Evolutionary conservation across 2,329 filamentous ascomycete species (phyloP), one percentile per base, ranked within the genome.

Genomic region (Ramichloridium luteum): DNA sequence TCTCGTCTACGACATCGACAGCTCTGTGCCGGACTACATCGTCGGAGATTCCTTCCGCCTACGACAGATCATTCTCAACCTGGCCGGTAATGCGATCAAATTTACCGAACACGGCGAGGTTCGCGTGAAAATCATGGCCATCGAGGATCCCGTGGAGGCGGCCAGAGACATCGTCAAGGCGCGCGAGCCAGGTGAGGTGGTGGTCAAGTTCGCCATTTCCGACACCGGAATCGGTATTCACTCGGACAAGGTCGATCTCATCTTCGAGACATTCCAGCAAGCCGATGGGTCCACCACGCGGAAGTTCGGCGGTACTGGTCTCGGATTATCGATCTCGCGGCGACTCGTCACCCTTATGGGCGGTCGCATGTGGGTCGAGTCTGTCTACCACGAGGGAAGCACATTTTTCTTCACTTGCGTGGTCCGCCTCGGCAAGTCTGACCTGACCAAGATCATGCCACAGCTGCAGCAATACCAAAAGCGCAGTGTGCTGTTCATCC

Each of bases 261-360:
- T 98, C 53, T 96, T 98, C 59, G 90, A 96, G 60, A 96, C 88
- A 1, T 96, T 96, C 74, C 88, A 94, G 58, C 90, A 96, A 62
- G 90, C 90, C 13, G 90, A 96, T 55, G 88, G 88, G 22, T 94
- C 86, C 18, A 96, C 92, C 57, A 96, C 88, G 2, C 74, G 86
- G 47, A 90, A 92, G 55, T 96, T 96, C 55, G 88, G 88, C 48
- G 88, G 88, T 47, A 96, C 90, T 5, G 88, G 88, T 46, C 72
- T 96, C 6, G 88, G 88, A 45, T 62, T 96, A 15, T 94, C 88
- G 11, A 96, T 96, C 51, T 96, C 88, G 16, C 92, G 93, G 63
- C 75, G 86, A 45, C 70, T 96, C 16, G 88, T 96, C 34, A 93
- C 86, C 46, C 70, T 96, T 37, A 96, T 96, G 88, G 82, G 86